Conservation (phyloP, 2,329 filamentous ascomycete species). For the Sporothrix curviconia region DNA sequence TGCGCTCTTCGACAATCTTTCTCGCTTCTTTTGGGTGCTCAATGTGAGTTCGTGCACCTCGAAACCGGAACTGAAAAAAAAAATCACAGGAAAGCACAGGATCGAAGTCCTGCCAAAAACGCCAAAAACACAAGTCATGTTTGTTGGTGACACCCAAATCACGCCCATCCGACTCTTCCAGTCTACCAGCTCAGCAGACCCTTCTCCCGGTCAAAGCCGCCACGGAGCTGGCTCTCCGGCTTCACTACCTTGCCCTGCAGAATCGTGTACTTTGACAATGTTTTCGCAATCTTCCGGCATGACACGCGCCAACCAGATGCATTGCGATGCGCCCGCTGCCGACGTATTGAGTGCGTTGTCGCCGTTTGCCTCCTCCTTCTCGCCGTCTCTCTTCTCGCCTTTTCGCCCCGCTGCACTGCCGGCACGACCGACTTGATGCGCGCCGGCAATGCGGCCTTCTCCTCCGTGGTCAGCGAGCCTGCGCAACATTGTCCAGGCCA, state of each 20-base stretch:
- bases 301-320: slow-evolving; percentile 86
- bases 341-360: slow-evolving; percentile 24
- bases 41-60: too few relatives aligned
- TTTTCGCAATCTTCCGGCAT: slow-evolving; percentile 88
- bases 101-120: neutral
- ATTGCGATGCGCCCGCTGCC: slow-evolving; percentile 64
- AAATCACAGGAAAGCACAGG: neutral
- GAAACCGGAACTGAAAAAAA: neutral
- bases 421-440: slow-evolving; percentile 23
- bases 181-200: slow-evolving; percentile 73
- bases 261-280: slow-evolving; percentile 78
- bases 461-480: slow-evolving; percentile 30
- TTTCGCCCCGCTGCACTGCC: slow-evolving; percentile 25
- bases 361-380: slow-evolving; percentile 23
- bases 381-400: neutral
- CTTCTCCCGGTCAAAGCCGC: slow-evolving; percentile 78
- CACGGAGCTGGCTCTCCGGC: slow-evolving; percentile 75
- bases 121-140: neutral
- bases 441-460: slow-evolving; percentile 28
- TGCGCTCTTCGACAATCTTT: neutral
- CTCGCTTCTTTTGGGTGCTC: too few relatives aligned
- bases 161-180: neutral
- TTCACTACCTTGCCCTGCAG: slow-evolving; percentile 92
- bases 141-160: too few relatives aligned
- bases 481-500: slow-evolving; percentile 42